Percentiles rank a stretch among this genome's conserved stretches.
These are phyloP conservation scores for Ascochyta lentis DNA, from an alignment of 2,329 filamentous ascomycete species.

Conservation along the genomic window DNA sequence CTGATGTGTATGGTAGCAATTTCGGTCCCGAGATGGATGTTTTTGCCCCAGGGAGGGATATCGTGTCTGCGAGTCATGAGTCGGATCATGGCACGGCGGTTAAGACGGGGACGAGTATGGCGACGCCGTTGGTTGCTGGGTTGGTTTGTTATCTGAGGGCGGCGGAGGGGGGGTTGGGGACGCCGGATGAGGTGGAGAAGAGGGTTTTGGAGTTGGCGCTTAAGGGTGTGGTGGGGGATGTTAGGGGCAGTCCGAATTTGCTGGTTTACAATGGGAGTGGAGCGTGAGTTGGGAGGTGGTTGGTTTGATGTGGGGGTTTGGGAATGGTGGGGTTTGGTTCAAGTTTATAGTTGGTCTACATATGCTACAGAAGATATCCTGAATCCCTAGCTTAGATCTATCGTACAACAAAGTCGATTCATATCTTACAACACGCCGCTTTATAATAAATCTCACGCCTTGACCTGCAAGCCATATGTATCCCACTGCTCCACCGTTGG, in stretches of 20 bases:
- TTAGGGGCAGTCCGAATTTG: neutral
- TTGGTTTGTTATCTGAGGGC: slow-evolving; percentile 71
- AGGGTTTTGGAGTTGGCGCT: slow-evolving; percentile 1
- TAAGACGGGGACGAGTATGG: slow-evolving; percentile 69
- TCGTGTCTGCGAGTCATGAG: slow-evolving; percentile 53
- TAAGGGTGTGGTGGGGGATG: slow-evolving; percentile 1
- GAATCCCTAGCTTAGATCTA: neutral
- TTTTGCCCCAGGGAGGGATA: slow-evolving; percentile 44
- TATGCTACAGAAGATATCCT: no score
- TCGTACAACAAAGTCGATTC: neutral
- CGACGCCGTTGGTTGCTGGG: slow-evolving; percentile 70
- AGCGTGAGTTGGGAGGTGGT: neutral
- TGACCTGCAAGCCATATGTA: slow-evolving; percentile 63
- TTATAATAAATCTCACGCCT: slow-evolving; percentile 13
- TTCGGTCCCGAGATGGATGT: slow-evolving; percentile 43
- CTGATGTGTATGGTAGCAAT: slow-evolving; percentile 24
- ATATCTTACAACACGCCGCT: neutral
- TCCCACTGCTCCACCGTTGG: slow-evolving; percentile 67
- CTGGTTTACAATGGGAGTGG: slow-evolving; percentile 6
- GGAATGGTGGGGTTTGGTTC: no score
- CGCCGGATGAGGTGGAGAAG: neutral
- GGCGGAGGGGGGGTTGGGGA: slow-evolving; percentile 39
- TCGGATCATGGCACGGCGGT: slow-evolving; percentile 49
- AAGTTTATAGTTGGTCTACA: no score
- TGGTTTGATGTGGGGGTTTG: no score